Conservation (phyloP, 306 rosid genomes). For the Clitoria ternatea region DNA sequence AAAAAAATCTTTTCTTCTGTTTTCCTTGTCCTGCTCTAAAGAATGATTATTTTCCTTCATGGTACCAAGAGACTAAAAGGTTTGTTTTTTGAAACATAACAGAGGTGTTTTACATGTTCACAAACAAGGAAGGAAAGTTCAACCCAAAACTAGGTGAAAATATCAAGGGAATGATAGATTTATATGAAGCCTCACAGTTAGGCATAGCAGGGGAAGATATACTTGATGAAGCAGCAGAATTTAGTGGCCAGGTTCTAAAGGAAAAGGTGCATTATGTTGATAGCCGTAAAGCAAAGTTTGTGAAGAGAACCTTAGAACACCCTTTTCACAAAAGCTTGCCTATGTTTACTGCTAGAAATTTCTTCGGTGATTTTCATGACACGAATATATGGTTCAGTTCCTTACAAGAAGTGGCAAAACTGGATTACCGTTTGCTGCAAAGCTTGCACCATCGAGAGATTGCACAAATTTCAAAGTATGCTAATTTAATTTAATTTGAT, state of each 20-base stretch:
- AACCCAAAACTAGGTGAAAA: conserved; percentile 9
- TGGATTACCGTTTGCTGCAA: conserved; percentile 37
- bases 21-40: not conserved
- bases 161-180: conserved; percentile 18
- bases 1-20: too few relatives aligned
- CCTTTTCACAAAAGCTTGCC: conserved; percentile 61
- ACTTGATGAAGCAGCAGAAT: conserved; percentile 32
- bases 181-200: conserved; percentile 42
- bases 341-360: conserved; percentile 38
- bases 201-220: conserved; percentile 30
- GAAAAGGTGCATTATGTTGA: not conserved
- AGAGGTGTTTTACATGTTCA: conserved; percentile 38
- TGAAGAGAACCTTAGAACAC: conserved; percentile 34
- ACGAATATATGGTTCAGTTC: conserved; percentile 35
- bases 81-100: not conserved
- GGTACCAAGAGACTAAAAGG: not conserved
- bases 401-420: conserved; percentile 42
- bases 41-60: not conserved
- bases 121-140: conserved; percentile 19
- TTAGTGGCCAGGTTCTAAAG: conserved; percentile 20
- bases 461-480: conserved; percentile 24
- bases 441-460: conserved; percentile 36
- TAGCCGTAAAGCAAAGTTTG: conserved; percentile 23
- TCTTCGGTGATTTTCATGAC: conserved; percentile 6
- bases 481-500: not conserved